A percentile compares a stretch with the other conserved stretches of the same genome.
phyloP scores from a whole-genome alignment of 805 yeast genomes.

The Metschnikowia peoriensis region DNA sequence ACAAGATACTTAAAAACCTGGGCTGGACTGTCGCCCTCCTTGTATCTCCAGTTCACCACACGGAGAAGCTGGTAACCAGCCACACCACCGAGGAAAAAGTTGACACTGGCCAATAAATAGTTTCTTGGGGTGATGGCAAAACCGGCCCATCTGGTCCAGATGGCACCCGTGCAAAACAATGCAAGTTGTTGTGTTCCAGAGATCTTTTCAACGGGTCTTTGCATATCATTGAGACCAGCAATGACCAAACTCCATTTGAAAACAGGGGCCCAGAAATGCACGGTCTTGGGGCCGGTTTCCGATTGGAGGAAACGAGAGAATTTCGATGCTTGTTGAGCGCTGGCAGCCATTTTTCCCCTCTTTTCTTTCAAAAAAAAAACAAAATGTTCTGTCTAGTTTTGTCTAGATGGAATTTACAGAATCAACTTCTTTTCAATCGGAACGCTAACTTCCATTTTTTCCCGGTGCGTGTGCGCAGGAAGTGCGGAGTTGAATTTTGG shows the following conservation, averaged over 20 bases:
- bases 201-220: conserved; percentile 88
- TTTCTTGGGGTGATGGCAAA: conserved; percentile 89
- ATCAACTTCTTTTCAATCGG: conserved; percentile 1
- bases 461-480: conserved; percentile 10
- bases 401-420: neutral
- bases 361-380: no score
- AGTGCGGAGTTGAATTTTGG: conserved; percentile 7
- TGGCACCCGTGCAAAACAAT: conserved; percentile 83
- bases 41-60: conserved; percentile 62
- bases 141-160: conserved; percentile 97
- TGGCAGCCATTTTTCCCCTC: conserved; percentile 23
- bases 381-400: no score
- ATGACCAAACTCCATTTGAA: conserved; percentile 82
- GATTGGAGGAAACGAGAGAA: conserved; percentile 74
- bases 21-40: conserved; percentile 59
- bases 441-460: conserved; percentile 11
- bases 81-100: conserved; percentile 87
- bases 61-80: conserved; percentile 83
- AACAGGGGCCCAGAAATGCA: conserved; percentile 86
- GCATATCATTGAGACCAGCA: conserved; percentile 85
- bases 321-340: conserved; percentile 43
- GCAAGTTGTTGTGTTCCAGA: conserved; percentile 90
- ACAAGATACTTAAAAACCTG: conserved; percentile 59
- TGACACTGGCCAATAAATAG: conserved; percentile 83
- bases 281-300: conserved; percentile 95